Percentiles rank a stretch among this genome's conserved stretches.
Evolutionary conservation across 192 early-diverging fungal species (phyloP).

Genomic region (Podila verticillata): DNA sequence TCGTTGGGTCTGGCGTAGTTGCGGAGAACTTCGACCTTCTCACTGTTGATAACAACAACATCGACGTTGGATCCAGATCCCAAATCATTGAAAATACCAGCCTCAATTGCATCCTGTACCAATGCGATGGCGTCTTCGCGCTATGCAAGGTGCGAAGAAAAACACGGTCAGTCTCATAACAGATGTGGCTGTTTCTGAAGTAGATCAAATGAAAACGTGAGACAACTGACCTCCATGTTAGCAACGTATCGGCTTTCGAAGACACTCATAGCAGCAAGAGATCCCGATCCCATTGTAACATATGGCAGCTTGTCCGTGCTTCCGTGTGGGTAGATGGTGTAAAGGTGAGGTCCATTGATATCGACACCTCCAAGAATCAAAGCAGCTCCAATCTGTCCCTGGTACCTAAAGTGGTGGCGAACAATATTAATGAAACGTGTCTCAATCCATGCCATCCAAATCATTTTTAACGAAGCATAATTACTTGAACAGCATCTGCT

Average conservation of each 20-base stretch:
- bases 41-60: conserved; percentile 90
- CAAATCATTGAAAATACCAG: conserved; percentile 99
- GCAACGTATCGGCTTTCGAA: conserved; percentile 90
- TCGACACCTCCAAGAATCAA: conserved; percentile 95
- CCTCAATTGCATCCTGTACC: conserved; percentile 93
- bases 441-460: background rate
- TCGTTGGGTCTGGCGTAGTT: conserved; percentile 91
- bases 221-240: conserved; percentile 71
- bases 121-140: conserved; percentile 90
- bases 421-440: background rate
- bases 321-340: conserved; percentile 93
- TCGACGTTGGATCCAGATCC: conserved; percentile 98
- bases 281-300: conserved; percentile 96
- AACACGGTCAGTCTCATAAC: background rate
- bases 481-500: conserved; percentile 94
- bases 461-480: background rate
- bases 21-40: conserved; percentile 82
- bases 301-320: conserved; percentile 96
- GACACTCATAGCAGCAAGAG: conserved; percentile 94
- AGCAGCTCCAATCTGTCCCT: conserved; percentile 95
- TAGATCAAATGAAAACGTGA: background rate
- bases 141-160: conserved; percentile 44
- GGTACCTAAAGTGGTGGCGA: conserved; percentile 69
- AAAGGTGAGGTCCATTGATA: conserved; percentile 89
- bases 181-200: background rate